Evolutionary conservation across 495 filamentous ascomycete genomes (phyloP).

Genomic region (Rusavskia elegans): DNA sequence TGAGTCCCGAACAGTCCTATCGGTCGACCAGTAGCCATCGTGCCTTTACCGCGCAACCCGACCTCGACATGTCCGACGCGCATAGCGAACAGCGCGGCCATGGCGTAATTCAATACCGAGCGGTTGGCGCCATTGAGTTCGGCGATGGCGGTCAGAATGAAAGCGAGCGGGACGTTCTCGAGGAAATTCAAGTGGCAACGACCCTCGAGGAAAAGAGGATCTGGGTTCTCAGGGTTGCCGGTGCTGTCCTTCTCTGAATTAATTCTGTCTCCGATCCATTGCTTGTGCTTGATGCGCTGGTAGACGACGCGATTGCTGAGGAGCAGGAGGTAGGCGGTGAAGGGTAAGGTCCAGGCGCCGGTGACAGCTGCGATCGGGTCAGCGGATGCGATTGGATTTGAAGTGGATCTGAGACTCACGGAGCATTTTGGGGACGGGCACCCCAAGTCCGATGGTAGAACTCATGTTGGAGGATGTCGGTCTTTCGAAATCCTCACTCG

Average conservation of each 20-base stretch:
- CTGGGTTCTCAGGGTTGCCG: constrained; percentile 3
- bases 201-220: constrained; percentile 16
- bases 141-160: constrained; percentile 18
- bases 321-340: constrained; percentile 27
- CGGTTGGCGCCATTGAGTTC: constrained; percentile 28
- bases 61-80: constrained; percentile 25
- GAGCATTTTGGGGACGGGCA: constrained; percentile 17
- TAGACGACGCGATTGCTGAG: constrained; percentile 24
- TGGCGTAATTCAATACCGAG: constrained; percentile 17
- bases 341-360: constrained; percentile 28
- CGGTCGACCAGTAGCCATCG: constrained; percentile 19
- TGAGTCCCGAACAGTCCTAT: constrained; percentile 23
- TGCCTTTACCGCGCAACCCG: constrained; percentile 16
- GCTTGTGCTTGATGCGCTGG: constrained; percentile 19
- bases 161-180: constrained; percentile 27
- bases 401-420: constrained; percentile 5
- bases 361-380: constrained; percentile 19
- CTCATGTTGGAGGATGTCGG: constrained; percentile 5
- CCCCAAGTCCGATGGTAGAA: constrained; percentile 14
- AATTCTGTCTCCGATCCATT: constrained; percentile 19
- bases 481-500: too few relatives aligned
- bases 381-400: not conserved
- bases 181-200: constrained; percentile 26
- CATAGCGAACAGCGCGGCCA: constrained; percentile 21
- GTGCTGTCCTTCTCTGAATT: constrained; percentile 1